Percentiles rank a stretch among this genome's conserved stretches.
Conservation (phyloP, 495 filamentous ascomycete species). For the Aspergillus nidulans region DNA sequence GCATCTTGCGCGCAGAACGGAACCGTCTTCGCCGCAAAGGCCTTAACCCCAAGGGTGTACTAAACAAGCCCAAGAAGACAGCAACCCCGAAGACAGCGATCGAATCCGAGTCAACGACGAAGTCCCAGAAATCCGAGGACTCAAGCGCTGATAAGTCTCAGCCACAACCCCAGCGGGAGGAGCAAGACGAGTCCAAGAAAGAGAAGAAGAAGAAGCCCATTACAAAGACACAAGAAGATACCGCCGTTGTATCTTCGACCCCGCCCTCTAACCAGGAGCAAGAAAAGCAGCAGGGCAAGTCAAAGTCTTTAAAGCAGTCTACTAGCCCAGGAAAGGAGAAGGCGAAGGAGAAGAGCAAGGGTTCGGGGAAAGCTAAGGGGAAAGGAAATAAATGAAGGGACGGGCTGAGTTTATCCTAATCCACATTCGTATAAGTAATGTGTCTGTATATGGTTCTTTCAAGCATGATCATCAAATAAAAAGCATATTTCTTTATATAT, state of each 20-base stretch:
- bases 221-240: neutral
- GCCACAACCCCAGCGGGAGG: conserved; percentile 14
- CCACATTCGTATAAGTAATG: conserved; percentile 11
- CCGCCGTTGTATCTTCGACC: neutral
- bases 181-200: conserved; percentile 4
- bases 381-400: conserved; percentile 36
- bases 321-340: conserved; percentile 19
- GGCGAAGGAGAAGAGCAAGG: conserved; percentile 25
- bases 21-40: conserved; percentile 61
- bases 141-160: conserved; percentile 5
- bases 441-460: conserved; percentile 23
- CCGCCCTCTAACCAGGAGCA: neutral
- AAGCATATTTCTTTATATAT: conserved; percentile 25
- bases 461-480: conserved; percentile 26
- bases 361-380: conserved; percentile 15
- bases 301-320: conserved; percentile 10
- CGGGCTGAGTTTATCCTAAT: conserved; percentile 8
- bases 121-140: neutral
- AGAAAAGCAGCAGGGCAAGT: conserved; percentile 3
- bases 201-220: conserved; percentile 2
- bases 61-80: conserved; percentile 40
- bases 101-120: conserved; percentile 12
- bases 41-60: conserved; percentile 56
- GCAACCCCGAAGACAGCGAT: conserved; percentile 1
- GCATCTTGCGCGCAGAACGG: conserved; percentile 56